phyloP scores from a whole-genome alignment of 2,329 filamentous ascomycete species.

The Aspergillus caelatus region DNA sequence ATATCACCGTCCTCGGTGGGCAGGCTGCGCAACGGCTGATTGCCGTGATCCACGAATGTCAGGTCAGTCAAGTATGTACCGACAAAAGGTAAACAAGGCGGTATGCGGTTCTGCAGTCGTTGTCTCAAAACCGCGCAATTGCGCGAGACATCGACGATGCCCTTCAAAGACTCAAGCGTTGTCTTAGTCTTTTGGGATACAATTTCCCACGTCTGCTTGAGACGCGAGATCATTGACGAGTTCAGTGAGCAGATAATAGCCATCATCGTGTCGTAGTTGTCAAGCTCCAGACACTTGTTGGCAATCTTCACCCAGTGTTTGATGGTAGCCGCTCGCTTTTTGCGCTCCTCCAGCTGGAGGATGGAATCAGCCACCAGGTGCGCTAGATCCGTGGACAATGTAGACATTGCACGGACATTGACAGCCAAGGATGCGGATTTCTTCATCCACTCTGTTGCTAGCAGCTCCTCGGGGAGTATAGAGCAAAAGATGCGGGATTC shows the following conservation, averaged over 20 bases:
- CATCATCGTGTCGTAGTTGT: constrained; percentile 97
- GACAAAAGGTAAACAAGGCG: constrained; percentile 91
- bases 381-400: constrained; percentile 86
- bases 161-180: constrained; percentile 74
- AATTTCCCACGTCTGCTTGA: constrained; percentile 89
- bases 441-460: constrained; percentile 93
- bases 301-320: constrained; percentile 99
- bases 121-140: constrained; percentile 88
- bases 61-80: constrained; percentile 96
- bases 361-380: constrained; percentile 94
- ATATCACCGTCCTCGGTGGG: constrained; percentile 66
- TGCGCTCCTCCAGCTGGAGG: constrained; percentile 81
- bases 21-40: constrained; percentile 80
- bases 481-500: constrained; percentile 89
- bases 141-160: constrained; percentile 84
- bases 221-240: constrained; percentile 83
- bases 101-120: constrained; percentile 80
- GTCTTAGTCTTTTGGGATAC: constrained; percentile 83
- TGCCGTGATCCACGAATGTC: constrained; percentile 93
- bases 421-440: constrained; percentile 75
- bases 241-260: constrained; percentile 94
- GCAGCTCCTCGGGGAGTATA: constrained; percentile 87
- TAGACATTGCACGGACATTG: constrained; percentile 93
- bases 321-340: constrained; percentile 86
- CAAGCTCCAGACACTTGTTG: constrained; percentile 79